phyloP scores from a whole-genome alignment of 768 basidiomycete genomes.

The Suillus fuscotomentosus region DNA sequence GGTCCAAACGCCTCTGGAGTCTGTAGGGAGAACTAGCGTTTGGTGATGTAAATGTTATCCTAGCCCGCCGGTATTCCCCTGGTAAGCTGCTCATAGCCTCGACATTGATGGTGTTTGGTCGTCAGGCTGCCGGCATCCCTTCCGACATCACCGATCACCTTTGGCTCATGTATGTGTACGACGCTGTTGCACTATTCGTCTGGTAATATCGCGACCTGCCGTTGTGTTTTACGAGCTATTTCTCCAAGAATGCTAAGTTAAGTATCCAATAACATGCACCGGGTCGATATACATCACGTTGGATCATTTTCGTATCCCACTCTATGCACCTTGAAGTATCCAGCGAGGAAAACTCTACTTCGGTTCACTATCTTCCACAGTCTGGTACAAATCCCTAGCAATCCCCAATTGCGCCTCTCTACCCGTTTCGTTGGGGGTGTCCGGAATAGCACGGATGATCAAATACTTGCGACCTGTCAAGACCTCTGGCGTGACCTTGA shows the following conservation, averaged over 20 bases:
- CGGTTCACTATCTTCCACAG: slow-evolving; percentile 67
- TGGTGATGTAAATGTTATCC: background rate
- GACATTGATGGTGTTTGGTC: background rate
- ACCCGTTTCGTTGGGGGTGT: slow-evolving; percentile 61
- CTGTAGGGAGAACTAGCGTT: background rate
- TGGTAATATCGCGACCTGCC: background rate
- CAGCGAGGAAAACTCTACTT: slow-evolving; percentile 31
- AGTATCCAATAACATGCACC: background rate
- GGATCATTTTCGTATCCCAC: background rate
- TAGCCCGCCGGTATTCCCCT: slow-evolving; percentile 1
- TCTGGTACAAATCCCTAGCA: slow-evolving; percentile 83
- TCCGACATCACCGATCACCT: background rate
- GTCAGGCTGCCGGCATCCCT: background rate
- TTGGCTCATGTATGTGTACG: background rate
- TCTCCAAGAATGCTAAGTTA: background rate
- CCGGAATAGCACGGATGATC: slow-evolving; percentile 69
- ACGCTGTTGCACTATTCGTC: slow-evolving; percentile 1
- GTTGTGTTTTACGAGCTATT: background rate
- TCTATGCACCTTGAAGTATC: background rate
- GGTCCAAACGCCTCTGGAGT: background rate
- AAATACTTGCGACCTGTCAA: slow-evolving; percentile 80
- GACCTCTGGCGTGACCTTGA: slow-evolving; percentile 66
- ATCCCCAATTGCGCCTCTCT: slow-evolving; percentile 74
- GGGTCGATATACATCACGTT: background rate
- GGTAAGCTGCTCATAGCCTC: background rate